A percentile compares a stretch with the other conserved stretches of the same genome.
Evolutionary conservation across 805 yeast genomes (phyloP).

Genomic region (Metschnikowia cubensis): DNA sequence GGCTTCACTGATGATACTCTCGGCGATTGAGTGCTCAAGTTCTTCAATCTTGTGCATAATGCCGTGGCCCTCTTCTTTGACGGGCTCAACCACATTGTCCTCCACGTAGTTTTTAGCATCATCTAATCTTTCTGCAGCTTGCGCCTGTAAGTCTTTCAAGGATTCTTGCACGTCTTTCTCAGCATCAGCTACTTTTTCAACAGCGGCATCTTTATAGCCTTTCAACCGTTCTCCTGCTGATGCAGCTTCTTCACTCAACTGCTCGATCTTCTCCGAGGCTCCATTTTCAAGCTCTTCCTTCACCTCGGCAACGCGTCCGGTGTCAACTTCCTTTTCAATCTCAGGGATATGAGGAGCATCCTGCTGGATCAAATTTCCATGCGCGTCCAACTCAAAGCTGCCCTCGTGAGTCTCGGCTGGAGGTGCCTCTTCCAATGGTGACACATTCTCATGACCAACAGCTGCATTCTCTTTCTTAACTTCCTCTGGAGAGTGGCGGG

Average conservation of each 20-base stretch:
- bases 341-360: conserved; percentile 16
- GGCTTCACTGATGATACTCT: conserved; percentile 4
- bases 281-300: background rate
- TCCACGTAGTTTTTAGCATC: background rate
- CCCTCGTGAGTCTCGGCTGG: conserved; percentile 16
- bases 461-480: conserved; percentile 5
- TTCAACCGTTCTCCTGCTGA: background rate
- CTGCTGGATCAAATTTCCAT: conserved; percentile 5
- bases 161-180: conserved; percentile 5
- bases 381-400: conserved; percentile 11
- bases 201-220: conserved; percentile 2
- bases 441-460: background rate
- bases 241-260: background rate
- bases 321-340: conserved; percentile 8
- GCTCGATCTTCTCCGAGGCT: background rate
- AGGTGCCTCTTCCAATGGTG: conserved; percentile 13
- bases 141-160: background rate
- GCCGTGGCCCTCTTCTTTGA: background rate
- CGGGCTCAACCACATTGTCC: background rate
- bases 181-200: conserved; percentile 2
- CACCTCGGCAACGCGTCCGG: conserved; percentile 1
- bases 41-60: conserved; percentile 4
- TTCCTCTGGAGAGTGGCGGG: conserved; percentile 9
- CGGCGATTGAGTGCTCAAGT: background rate
- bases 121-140: background rate